Evolutionary conservation across 371 early-diverging fungal species (phyloP).

Genomic region (Choanephora cucurbitarum): DNA sequence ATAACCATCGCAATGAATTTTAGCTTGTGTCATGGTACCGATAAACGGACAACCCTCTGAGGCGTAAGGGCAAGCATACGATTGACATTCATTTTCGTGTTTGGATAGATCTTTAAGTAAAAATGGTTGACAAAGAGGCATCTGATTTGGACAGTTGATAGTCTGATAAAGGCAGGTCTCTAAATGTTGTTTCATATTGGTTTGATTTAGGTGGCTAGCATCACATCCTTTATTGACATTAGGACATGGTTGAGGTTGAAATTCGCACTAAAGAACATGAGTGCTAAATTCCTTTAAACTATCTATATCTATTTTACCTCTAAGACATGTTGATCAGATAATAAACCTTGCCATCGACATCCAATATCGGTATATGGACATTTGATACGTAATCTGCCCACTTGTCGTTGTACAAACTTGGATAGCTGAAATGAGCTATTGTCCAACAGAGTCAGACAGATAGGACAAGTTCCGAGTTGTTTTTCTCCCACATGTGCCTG

Average conservation of each 20-base stretch:
- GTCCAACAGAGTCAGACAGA: conserved; percentile 30
- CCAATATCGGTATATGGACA: conserved; percentile 39
- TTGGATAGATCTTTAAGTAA: conserved; percentile 31
- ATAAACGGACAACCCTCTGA: conserved; percentile 45
- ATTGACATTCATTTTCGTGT: conserved; percentile 45
- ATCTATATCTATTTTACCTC: too few relatives aligned
- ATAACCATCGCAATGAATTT: conserved; percentile 38
- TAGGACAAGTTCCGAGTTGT: conserved; percentile 31
- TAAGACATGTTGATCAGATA: conserved; percentile 36
- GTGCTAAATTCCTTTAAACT: too few relatives aligned
- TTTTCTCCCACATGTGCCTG: conserved; percentile 24
- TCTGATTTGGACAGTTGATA: conserved; percentile 43
- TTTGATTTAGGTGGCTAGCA: conserved; percentile 17
- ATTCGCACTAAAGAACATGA: conserved; percentile 50
- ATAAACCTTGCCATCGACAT: conserved; percentile 47
- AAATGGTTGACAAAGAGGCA: conserved; percentile 43
- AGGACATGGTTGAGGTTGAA: conserved; percentile 32
- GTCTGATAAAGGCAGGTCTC: conserved; percentile 37
- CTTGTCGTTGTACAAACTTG: conserved; percentile 50
- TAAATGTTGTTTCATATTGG: conserved; percentile 31
- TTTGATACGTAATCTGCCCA: conserved; percentile 41
- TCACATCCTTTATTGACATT: conserved; percentile 44
- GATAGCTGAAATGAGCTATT: conserved; percentile 38
- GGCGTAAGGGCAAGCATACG: conserved; percentile 42
- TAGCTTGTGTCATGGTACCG: conserved; percentile 32